A percentile compares a stretch with the other conserved stretches of the same genome.
Evolutionary conservation across 2,329 filamentous ascomycete species (phyloP).

Genomic region (Talaromyces sp.): DNA sequence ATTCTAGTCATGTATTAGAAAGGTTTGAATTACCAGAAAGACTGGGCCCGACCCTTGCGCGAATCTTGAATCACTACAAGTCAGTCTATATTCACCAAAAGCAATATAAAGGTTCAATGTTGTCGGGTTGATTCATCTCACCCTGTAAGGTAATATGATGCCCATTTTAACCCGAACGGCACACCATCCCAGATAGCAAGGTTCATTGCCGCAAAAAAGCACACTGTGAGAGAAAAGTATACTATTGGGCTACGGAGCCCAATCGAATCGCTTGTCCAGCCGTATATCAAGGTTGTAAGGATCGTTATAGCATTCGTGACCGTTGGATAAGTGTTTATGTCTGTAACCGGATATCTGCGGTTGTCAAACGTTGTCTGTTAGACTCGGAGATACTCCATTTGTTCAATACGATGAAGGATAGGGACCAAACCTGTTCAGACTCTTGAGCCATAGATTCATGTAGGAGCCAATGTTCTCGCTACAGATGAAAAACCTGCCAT

Average conservation of each 20-base stretch:
- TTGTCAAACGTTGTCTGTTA: neutral
- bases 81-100: neutral
- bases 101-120: neutral
- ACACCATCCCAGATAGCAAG: slow-evolving; percentile 7
- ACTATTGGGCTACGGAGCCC: slow-evolving; percentile 7
- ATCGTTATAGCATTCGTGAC: slow-evolving; percentile 7
- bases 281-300: slow-evolving; percentile 4
- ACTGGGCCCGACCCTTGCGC: slow-evolving; percentile 9
- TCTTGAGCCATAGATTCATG: slow-evolving; percentile 9
- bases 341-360: slow-evolving; percentile 2
- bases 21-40: neutral
- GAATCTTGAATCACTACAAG: neutral
- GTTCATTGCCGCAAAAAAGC: slow-evolving; percentile 7
- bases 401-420: neutral
- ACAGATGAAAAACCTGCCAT: slow-evolving; percentile 8
- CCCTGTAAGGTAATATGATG: slow-evolving; percentile 8
- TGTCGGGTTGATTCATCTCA: neutral
- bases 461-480: slow-evolving; percentile 11
- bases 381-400: neutral
- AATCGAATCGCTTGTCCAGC: slow-evolving; percentile 8
- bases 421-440: neutral
- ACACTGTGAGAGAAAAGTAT: slow-evolving; percentile 6
- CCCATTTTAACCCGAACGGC: slow-evolving; percentile 8
- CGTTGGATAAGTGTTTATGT: slow-evolving; percentile 9
- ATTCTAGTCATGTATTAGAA: neutral